Evolutionary conservation across 768 basidiomycete species (phyloP).

Genomic region (Daedaleopsis sinensis): DNA sequence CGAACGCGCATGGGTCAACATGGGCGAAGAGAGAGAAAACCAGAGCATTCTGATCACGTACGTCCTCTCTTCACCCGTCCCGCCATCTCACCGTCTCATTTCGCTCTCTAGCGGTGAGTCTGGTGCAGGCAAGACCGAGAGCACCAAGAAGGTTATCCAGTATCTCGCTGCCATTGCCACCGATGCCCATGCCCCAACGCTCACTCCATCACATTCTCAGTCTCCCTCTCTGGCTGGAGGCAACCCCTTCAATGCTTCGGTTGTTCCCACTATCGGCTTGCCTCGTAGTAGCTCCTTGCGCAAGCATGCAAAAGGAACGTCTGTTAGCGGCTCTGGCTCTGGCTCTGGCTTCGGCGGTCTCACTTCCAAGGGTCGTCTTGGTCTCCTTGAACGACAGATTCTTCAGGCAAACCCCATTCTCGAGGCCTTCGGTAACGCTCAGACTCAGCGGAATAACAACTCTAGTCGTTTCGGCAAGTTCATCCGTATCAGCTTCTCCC

Average conservation of each 20-base stretch:
- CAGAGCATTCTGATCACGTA: conserved; percentile 99
- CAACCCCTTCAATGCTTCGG: conserved; percentile 43
- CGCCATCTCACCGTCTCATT: neutral
- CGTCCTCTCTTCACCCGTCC: conserved; percentile 31
- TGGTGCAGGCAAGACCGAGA: conserved; percentile 98
- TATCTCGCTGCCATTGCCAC: conserved; percentile 97
- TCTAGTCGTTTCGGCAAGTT: conserved; percentile 99
- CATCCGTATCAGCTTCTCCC: conserved; percentile 91
- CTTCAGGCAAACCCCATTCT: conserved; percentile 97
- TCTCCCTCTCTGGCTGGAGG: conserved; percentile 62
- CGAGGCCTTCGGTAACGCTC: conserved; percentile 98
- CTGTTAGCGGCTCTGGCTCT: conserved; percentile 49
- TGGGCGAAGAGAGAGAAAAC: conserved; percentile 96
- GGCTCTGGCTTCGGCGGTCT: conserved; percentile 41
- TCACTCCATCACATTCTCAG: conserved; percentile 62
- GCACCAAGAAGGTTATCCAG: conserved; percentile 99
- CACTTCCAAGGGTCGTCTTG: conserved; percentile 74
- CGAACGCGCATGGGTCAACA: conserved; percentile 97
- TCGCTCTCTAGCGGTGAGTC: conserved; percentile 80
- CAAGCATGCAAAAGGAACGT: conserved; percentile 51
- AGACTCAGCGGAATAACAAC: conserved; percentile 98
- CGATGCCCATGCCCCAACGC: conserved; percentile 61
- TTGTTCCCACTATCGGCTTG: conserved; percentile 68
- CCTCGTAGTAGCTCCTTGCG: conserved; percentile 63
- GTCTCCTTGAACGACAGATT: conserved; percentile 93